Base-by-base conservation (phyloP, 1,284 basidiomycete genomes). In the Ustilago nuda region DNA sequence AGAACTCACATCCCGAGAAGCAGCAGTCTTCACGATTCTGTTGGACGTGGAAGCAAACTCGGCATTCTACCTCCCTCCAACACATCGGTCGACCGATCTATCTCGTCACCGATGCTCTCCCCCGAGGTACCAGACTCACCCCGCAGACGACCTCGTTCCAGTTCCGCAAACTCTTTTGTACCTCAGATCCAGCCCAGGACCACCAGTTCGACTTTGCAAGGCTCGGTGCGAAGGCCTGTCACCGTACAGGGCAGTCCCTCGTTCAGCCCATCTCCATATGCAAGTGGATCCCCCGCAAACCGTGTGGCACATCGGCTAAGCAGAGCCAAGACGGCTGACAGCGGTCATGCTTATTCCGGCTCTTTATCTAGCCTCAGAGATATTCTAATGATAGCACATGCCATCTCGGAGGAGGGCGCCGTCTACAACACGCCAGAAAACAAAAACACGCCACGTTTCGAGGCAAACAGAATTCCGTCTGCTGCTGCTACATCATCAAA, bases 131-230 rank as follows among this genome's bases (percentile, higher is more conserved):
- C 53, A 19, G 52, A 48, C 17, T 60, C 61, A 5, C 62, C 66
- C 52, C 62, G 58, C 27, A 55, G 61, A 43, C 64, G 72, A 12
- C 67, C 67, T 32, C 67, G 60, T 7, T 70, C 72, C 8, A 61
- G 72, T 23, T 70, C 66, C 0, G 61, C 50, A 5, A 56, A 36
- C 17, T 15, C 54, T 4, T 68, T 62, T 36, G 27, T 68, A 7
- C 73, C 73, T 41, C 64, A 72, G 7, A 76, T 76, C 17, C 74
- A 68, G 51, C 74, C 74, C 8, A 50, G 74, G 12, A 76, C 74
- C 13, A 76, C 74, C 12, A 76, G 74, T 54, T 72, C 69, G 35
- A 62, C 69, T 17, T 27, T 35, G 19, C 59, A 59, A 46, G 41
- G 50, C 60, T 55, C 68, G 1, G 8, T 45, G 9, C 57, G 61